Evolutionary conservation across 1,284 basidiomycete species (phyloP).

Genomic region (Xerocomus amazonicus): DNA sequence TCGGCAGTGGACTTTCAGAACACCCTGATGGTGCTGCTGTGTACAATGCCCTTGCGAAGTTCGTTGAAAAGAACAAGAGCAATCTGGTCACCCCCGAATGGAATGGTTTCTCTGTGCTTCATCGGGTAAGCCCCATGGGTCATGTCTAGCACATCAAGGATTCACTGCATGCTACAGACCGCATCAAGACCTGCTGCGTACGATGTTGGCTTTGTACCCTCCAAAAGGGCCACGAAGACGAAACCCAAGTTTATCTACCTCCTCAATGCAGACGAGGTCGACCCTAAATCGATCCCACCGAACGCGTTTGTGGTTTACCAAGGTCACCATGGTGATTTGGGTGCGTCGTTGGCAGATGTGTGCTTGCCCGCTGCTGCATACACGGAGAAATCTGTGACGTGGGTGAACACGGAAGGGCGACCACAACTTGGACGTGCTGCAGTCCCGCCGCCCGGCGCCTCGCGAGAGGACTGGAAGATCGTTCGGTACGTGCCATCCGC

Average conservation of each 20-base stretch:
- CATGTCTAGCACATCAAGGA: conserved; percentile 30
- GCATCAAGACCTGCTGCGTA: conserved; percentile 96
- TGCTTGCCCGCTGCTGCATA: conserved; percentile 92
- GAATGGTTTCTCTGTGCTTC: no score
- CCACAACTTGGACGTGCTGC: conserved; percentile 90
- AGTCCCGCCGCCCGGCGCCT: conserved; percentile 92
- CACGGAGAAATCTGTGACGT: conserved; percentile 93
- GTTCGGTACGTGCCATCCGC: conserved; percentile 70
- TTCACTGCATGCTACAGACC: conserved; percentile 37
- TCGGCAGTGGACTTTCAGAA: conserved; percentile 86
- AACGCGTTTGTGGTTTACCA: conserved; percentile 99
- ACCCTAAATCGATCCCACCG: conserved; percentile 86
- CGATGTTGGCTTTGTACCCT: conserved; percentile 90
- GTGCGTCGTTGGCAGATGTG: conserved; percentile 95
- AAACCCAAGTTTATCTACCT: conserved; percentile 97
- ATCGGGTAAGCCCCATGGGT: conserved; percentile 72
- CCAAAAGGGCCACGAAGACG: conserved; percentile 68
- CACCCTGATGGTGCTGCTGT: conserved; percentile 83
- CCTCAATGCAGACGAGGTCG: conserved; percentile 93
- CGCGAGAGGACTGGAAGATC: conserved; percentile 99
- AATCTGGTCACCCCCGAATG: conserved; percentile 85
- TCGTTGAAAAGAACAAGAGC: conserved; percentile 75
- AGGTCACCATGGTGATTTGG: conserved; percentile 97
- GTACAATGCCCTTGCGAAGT: conserved; percentile 77
- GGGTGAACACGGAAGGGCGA: conserved; percentile 97